phyloP scores from a whole-genome alignment of 1,284 basidiomycete species.

The Cryptococcus wingfieldii region DNA sequence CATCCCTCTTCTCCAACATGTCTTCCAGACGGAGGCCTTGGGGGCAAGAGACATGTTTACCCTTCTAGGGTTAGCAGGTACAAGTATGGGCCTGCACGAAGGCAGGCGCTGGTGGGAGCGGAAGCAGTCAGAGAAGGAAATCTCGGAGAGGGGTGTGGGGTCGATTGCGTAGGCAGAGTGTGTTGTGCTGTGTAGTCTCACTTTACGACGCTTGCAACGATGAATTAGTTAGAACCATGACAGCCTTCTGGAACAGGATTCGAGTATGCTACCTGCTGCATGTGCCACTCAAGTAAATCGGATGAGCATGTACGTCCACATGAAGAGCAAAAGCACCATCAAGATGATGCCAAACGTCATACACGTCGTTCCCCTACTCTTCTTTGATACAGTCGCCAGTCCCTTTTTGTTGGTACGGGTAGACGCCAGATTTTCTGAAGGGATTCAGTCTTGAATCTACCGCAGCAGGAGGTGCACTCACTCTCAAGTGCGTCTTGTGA shows the following conservation, averaged over 20 bases:
- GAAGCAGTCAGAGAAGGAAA: conserved; percentile 42
- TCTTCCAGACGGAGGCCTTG: conserved; percentile 90
- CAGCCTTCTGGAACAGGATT: no score
- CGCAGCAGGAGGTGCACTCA: conserved; percentile 15
- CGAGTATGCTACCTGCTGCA: no score
- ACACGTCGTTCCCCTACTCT: conserved; percentile 47
- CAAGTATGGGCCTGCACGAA: conserved; percentile 74
- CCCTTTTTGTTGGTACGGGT: conserved; percentile 43
- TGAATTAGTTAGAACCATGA: neutral
- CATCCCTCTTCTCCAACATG: conserved; percentile 78
- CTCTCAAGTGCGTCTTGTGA: conserved; percentile 45
- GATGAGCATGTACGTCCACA: conserved; percentile 51
- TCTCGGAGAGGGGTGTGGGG: conserved; percentile 15
- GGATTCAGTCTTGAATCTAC: no score
- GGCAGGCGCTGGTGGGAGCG: conserved; percentile 72
- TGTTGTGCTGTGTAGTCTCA: no score
- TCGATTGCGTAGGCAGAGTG: conserved; percentile 4
- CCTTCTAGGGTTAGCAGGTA: conserved; percentile 65
- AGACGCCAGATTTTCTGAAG: conserved; percentile 30
- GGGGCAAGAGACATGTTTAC: conserved; percentile 64
- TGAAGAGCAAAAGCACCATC: conserved; percentile 43
- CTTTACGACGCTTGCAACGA: no score
- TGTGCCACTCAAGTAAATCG: conserved; percentile 36
- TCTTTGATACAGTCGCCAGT: conserved; percentile 40
- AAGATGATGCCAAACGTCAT: conserved; percentile 43